Evolutionary conservation across 306 rosid species (phyloP).

Genomic region (Quercus mongolica): DNA sequence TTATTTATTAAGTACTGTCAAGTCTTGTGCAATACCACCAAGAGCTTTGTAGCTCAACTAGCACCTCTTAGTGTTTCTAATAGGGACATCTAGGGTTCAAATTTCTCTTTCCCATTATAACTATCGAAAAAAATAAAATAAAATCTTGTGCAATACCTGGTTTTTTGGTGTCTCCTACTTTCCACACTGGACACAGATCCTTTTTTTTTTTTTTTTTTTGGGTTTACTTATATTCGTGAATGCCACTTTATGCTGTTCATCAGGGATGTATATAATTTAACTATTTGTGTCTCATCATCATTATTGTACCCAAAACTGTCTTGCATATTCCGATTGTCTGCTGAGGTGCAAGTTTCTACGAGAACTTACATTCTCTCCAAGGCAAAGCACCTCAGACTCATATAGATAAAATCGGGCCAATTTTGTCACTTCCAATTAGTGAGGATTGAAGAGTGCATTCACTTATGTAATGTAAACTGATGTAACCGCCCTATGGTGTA

Average conservation of each 20-base stretch:
- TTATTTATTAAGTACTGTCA: not conserved
- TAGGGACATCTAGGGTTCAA: too few relatives aligned
- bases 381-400: not conserved
- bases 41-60: too few relatives aligned
- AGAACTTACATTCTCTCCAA: not conserved
- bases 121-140: too few relatives aligned
- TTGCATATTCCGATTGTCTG: not conserved
- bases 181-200: not conserved
- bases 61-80: too few relatives aligned
- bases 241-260: not conserved
- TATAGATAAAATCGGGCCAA: not conserved
- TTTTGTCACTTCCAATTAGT: not conserved
- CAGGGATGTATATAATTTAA: not conserved
- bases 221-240: not conserved
- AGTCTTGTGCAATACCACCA: not conserved
- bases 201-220: too few relatives aligned
- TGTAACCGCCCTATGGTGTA: not conserved
- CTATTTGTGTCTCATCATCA: too few relatives aligned
- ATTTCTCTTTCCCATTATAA: too few relatives aligned
- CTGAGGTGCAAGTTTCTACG: not conserved
- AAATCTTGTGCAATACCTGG: not conserved
- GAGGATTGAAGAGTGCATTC: too few relatives aligned
- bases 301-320: too few relatives aligned
- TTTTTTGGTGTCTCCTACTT: not conserved
- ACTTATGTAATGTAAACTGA: not conserved